These are phyloP conservation scores for Corynascus novoguineensis DNA, from an alignment of 495 filamentous ascomycete species.

Conservation along the genomic window DNA sequence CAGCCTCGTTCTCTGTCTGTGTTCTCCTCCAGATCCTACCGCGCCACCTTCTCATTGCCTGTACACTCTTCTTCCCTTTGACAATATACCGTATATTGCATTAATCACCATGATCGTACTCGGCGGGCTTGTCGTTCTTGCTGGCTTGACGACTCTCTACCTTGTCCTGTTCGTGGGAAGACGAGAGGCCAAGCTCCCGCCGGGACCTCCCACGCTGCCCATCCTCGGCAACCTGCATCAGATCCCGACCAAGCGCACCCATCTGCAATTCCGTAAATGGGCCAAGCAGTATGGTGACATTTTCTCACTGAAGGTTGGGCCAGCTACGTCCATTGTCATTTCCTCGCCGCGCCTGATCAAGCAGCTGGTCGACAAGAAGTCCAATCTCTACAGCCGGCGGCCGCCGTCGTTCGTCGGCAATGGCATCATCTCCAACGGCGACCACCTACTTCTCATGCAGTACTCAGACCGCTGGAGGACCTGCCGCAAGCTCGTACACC, in stretches of 20 bases:
- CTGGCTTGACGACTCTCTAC: background rate
- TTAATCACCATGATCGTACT: background rate
- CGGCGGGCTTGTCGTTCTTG: background rate
- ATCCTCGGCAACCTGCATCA: constrained; percentile 2
- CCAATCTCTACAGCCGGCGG: background rate
- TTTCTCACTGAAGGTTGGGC: background rate
- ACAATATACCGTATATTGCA: background rate
- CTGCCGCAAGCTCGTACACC: constrained; percentile 1
- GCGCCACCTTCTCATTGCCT: background rate
- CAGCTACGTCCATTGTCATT: background rate
- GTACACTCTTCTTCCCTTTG: too few species aligned
- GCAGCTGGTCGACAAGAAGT: constrained; percentile 9
- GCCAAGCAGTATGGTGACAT: constrained; percentile 3
- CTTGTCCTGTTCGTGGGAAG: background rate
- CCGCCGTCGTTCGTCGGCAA: background rate
- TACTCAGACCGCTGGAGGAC: background rate
- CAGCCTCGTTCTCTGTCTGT: too few species aligned
- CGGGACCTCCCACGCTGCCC: background rate
- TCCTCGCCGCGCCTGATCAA: background rate
- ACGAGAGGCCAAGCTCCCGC: background rate
- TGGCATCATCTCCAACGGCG: background rate
- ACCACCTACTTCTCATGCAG: background rate
- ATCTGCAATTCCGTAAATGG: background rate
- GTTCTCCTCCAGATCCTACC: too few species aligned
- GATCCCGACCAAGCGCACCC: background rate